Evolutionary conservation across 2,329 filamentous ascomycete species (phyloP), one percentile per base, ranked within the genome.

Genomic region (Fusarium pseudonygamai): DNA sequence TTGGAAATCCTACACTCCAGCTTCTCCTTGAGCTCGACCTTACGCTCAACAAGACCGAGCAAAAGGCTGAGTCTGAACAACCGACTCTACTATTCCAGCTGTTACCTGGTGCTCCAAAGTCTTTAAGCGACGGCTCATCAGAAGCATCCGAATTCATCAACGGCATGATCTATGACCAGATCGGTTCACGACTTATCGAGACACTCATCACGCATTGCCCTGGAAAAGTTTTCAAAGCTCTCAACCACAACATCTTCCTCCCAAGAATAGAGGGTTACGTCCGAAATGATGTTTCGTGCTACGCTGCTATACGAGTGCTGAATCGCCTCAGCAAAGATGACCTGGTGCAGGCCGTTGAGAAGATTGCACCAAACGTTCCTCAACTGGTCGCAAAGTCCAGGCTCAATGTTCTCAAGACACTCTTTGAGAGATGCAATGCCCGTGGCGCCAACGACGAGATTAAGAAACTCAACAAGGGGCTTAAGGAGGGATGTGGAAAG

Each of bases 1-100:
- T 96, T 2, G 96, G 95, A 53, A 98, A 97, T 78, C 96, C 96
- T 0, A 93, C 95, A 2, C 87, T 99, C n/a, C 96, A 98, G 80
- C 88, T 98, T 3, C 86, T 99, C 36, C 85, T 99, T 7, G 93
- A 95, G 79, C 86, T 99, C 22, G 96, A 99, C 78, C 89, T 98
- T 53, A 88, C 91, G 1, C 86, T 93, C 67, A 92, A 93, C 73
- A 89, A 93, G 71, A 84, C 89, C 12, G 89, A 80, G 30, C 66
- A 78, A 47, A 74, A 82, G n/a, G 75, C 80, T 2, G 82, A 80
- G 16, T 77, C 77, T 9, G 66, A 80, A 26, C 81, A 79, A 32
- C 80, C 79, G 57, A 83, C 93, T 0, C 89, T 98, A 16, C 88
- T 97, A 16, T 91, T 90, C 66, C 91, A 90, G 70, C 88, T 99